phyloP scores from a whole-genome alignment of 2,329 filamentous ascomycete genomes.

The Scopulariopsis brevicaulis region DNA sequence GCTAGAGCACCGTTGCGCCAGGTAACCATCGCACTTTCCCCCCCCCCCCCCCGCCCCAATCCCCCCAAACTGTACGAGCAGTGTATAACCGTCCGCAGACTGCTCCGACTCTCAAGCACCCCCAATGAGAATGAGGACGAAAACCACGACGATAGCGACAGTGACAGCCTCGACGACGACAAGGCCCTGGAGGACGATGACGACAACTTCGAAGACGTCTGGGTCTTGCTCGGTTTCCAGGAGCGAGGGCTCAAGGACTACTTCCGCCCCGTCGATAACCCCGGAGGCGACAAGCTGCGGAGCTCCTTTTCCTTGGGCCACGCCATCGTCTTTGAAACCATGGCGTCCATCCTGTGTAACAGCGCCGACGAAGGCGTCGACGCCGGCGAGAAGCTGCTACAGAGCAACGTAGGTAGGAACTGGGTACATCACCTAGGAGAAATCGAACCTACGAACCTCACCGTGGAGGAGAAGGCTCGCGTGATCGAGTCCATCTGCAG shows the following conservation, averaged over 20 bases:
- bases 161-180: not conserved
- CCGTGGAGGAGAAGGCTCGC: not conserved
- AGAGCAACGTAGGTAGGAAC: not conserved
- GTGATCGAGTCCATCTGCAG: slow-evolving; percentile 1
- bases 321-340: not conserved
- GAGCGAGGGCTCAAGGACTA: not conserved
- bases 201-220: not conserved
- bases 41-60: not conserved
- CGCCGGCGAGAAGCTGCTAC: not conserved
- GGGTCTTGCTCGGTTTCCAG: slow-evolving; percentile 1
- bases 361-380: not conserved
- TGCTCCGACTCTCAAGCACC: slow-evolving; percentile 1
- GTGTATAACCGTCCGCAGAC: not conserved
- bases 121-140: not conserved
- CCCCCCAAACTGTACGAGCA: not conserved
- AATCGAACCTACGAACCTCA: not conserved
- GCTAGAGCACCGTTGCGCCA: slow-evolving; percentile 1
- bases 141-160: not conserved
- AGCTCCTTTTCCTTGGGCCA: not conserved
- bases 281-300: not conserved
- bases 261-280: not conserved
- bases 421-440: not conserved
- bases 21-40: not conserved
- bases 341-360: not conserved
- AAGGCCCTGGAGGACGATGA: not conserved